Percentiles rank a stretch among this genome's conserved stretches.
These are phyloP conservation scores for Globisporangium iwayamae DNA, from an alignment of 352 stramenopile genomes.

Conservation along the genomic window DNA sequence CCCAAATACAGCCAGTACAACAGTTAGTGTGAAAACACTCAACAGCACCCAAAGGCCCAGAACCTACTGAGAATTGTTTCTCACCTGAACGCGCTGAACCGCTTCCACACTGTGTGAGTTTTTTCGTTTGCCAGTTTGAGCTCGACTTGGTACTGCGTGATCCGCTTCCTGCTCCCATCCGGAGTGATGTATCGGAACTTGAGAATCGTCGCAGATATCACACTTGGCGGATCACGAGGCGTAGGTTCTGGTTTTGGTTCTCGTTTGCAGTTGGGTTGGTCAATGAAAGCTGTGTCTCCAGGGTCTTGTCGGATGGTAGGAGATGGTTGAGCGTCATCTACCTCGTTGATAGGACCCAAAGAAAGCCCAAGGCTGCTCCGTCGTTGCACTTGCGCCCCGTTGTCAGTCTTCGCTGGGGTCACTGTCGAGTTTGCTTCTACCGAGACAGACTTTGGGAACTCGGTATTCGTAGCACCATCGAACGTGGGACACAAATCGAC, in stretches of 20 bases:
- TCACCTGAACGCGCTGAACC: constrained; percentile 3
- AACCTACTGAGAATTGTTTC: not conserved
- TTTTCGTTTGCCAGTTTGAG: not conserved
- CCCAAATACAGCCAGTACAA: not conserved
- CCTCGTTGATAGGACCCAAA: no score
- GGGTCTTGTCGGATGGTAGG: not conserved
- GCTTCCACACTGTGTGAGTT: not conserved
- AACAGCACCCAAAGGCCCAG: not conserved
- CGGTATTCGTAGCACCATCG: no score
- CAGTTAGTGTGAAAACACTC: not conserved
- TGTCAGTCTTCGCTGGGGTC: not conserved
- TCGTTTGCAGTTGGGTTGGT: not conserved
- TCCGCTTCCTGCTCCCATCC: not conserved
- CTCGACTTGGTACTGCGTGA: not conserved
- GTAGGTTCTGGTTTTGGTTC: not conserved
- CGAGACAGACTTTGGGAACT: not conserved
- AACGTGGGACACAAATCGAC: not conserved
- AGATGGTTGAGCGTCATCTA: no score
- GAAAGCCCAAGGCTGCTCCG: no score
- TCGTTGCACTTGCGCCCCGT: no score
- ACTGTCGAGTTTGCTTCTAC: not conserved
- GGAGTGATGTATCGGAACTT: not conserved
- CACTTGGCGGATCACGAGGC: not conserved
- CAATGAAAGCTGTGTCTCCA: not conserved
- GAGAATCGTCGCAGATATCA: not conserved